Evolutionary conservation across 2,329 filamentous ascomycete genomes (phyloP).

Genomic region (Ceratocystis diversiconidia): DNA sequence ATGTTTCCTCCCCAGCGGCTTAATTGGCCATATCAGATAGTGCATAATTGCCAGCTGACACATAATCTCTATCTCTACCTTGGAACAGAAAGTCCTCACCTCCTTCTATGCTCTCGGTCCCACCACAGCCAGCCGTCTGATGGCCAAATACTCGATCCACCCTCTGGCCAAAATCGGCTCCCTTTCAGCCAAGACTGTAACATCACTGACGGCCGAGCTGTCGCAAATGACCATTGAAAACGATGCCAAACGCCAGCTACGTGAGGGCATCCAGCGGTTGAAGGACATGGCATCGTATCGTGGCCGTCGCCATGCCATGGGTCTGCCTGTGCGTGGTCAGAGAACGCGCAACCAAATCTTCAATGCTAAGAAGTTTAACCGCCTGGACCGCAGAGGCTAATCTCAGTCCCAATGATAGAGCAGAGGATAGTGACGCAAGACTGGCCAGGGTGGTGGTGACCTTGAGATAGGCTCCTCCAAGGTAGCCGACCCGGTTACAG

Average conservation of each 20-base stretch:
- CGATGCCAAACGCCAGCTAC: slow-evolving; percentile 61
- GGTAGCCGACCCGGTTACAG: not conserved
- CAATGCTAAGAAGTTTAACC: slow-evolving; percentile 49
- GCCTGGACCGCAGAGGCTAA: slow-evolving; percentile 35
- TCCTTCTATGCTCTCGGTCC: slow-evolving; percentile 77
- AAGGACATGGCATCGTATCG: slow-evolving; percentile 85
- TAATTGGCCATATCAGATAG: too few species aligned
- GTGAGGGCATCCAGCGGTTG: slow-evolving; percentile 73
- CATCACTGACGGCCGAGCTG: slow-evolving; percentile 70
- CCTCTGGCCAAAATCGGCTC: slow-evolving; percentile 64
- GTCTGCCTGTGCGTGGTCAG: slow-evolving; percentile 81
- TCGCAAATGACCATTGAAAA: slow-evolving; percentile 90
- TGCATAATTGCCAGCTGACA: not conserved
- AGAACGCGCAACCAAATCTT: slow-evolving; percentile 61
- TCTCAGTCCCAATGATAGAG: too few species aligned
- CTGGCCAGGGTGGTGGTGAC: not conserved
- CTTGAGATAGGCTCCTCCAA: not conserved
- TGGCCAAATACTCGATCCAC: slow-evolving; percentile 83
- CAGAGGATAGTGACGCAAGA: not conserved
- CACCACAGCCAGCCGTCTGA: slow-evolving; percentile 53
- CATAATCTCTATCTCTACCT: not conserved
- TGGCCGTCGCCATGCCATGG: slow-evolving; percentile 83
- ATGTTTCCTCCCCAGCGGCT: slow-evolving; percentile 24
- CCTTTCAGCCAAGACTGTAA: slow-evolving; percentile 60
- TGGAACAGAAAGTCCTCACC: slow-evolving; percentile 53